Conservation (phyloP, 2,329 filamentous ascomycete species). For the Sporothrix sp. region DNA sequence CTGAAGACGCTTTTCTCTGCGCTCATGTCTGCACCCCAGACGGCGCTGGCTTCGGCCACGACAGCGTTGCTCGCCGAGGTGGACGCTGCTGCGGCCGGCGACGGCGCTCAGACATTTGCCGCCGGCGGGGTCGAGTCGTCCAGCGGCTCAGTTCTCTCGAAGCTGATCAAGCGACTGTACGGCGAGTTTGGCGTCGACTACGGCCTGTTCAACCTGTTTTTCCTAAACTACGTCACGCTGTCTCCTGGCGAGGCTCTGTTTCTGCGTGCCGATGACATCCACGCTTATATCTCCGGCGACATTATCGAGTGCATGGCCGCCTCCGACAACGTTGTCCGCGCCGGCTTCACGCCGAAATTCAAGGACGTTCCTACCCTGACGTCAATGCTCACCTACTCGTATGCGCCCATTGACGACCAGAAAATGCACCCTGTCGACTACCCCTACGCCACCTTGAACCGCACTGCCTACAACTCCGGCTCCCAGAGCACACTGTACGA, state of each 20-base stretch:
- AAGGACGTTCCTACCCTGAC: slow-evolving; percentile 89
- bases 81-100: slow-evolving; percentile 33
- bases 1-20: slow-evolving; percentile 66
- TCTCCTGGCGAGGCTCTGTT: slow-evolving; percentile 90
- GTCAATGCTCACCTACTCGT: slow-evolving; percentile 87
- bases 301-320: slow-evolving; percentile 99
- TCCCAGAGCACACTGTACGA: slow-evolving; percentile 74
- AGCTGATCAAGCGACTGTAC: slow-evolving; percentile 69
- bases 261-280: slow-evolving; percentile 91
- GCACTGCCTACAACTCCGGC: slow-evolving; percentile 66
- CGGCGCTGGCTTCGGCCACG: slow-evolving; percentile 53
- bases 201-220: slow-evolving; percentile 90
- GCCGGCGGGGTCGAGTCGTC: slow-evolving; percentile 60
- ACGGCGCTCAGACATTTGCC: slow-evolving; percentile 51
- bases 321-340: slow-evolving; percentile 96
- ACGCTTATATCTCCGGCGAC: slow-evolving; percentile 86
- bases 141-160: slow-evolving; percentile 58
- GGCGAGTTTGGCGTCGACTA: slow-evolving; percentile 81
- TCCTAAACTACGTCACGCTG: slow-evolving; percentile 89
- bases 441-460: slow-evolving; percentile 74
- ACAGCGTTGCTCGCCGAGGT: slow-evolving; percentile 63
- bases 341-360: slow-evolving; percentile 96
- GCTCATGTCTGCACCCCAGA: slow-evolving; percentile 67
- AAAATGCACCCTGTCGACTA: slow-evolving; percentile 85
- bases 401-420: slow-evolving; percentile 87